Conservation (phyloP, 495 filamentous ascomycete species). For the Pyrenula massariospora region DNA sequence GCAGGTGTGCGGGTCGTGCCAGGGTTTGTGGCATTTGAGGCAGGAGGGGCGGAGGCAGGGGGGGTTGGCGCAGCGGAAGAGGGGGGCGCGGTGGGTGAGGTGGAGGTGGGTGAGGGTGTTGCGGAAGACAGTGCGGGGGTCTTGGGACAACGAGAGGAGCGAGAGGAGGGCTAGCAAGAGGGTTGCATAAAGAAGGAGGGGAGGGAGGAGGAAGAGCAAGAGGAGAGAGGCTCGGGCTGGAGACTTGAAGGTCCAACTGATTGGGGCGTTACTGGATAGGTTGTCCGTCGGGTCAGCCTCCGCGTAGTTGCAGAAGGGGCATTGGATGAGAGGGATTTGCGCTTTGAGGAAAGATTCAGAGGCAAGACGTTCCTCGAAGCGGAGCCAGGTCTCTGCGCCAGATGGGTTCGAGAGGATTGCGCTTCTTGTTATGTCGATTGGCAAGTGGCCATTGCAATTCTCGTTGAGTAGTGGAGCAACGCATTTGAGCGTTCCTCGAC, state of each 20-base stretch:
- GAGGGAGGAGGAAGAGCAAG: slow-evolving; percentile 19
- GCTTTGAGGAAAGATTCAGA: slow-evolving; percentile 61
- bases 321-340: slow-evolving; percentile 63
- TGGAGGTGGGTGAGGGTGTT: slow-evolving; percentile 50
- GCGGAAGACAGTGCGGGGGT: slow-evolving; percentile 25
- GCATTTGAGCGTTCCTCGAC: slow-evolving; percentile 64
- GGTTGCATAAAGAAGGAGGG: slow-evolving; percentile 34
- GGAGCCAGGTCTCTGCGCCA: slow-evolving; percentile 55
- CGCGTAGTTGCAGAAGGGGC: slow-evolving; percentile 84
- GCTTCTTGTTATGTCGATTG: slow-evolving; percentile 51
- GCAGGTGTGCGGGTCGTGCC: slow-evolving; percentile 58
- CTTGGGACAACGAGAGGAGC: slow-evolving; percentile 31
- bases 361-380: slow-evolving; percentile 66
- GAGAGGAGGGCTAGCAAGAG: slow-evolving; percentile 39
- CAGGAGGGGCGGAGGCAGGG: slow-evolving; percentile 61
- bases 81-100: slow-evolving; percentile 51
- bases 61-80: slow-evolving; percentile 61
- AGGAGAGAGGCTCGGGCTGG: slow-evolving; percentile 38
- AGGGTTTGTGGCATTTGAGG: slow-evolving; percentile 55
- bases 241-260: slow-evolving; percentile 1
- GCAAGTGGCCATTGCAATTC: slow-evolving; percentile 62
- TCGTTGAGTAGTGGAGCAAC: slow-evolving; percentile 55
- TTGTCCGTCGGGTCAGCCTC: slow-evolving; percentile 74
- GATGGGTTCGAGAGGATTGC: slow-evolving; percentile 57
- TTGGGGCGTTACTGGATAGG: slow-evolving; percentile 24